Conservation (phyloP, 805 yeast genomes). For the Candida quercuum region DNA sequence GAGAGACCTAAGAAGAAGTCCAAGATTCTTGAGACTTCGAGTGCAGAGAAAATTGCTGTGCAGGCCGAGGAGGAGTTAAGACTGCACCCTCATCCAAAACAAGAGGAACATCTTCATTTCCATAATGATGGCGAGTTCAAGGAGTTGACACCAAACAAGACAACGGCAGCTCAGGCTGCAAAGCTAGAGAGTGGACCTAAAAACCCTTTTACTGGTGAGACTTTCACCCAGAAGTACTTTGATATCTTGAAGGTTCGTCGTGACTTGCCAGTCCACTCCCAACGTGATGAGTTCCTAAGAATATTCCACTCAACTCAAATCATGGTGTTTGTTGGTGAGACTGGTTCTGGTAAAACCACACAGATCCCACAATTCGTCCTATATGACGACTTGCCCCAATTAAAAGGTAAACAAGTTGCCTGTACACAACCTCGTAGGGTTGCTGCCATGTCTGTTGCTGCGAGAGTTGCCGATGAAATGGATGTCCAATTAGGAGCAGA, state of each 20-base stretch:
- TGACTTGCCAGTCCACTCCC: constrained; percentile 90
- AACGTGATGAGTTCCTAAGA: constrained; percentile 80
- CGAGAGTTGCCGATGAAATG: constrained; percentile 96
- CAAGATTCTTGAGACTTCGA: constrained; percentile 42
- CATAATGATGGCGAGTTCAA: constrained; percentile 67
- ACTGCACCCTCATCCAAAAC: constrained; percentile 41
- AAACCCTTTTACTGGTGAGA: constrained; percentile 78
- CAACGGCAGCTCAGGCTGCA: constrained; percentile 61
- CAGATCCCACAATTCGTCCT: constrained; percentile 94
- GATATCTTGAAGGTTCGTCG: constrained; percentile 76
- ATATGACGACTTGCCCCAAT: constrained; percentile 89
- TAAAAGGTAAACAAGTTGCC: constrained; percentile 79
- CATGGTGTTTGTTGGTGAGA: constrained; percentile 98
- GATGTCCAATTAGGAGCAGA: constrained; percentile 89
- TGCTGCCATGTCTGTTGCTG: constrained; percentile 98
- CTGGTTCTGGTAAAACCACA: constrained; percentile 98
- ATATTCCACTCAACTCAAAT: constrained; percentile 85
- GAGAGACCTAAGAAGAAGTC: constrained; percentile 46
- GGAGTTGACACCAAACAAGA: constrained; percentile 49
- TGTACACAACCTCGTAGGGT: constrained; percentile 97
- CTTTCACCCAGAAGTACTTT: constrained; percentile 60
- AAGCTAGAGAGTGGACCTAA: constrained; percentile 47
- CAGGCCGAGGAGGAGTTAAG: constrained; percentile 51
- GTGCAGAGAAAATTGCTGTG: constrained; percentile 64
- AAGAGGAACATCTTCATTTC: constrained; percentile 34